Base-by-base conservation (phyloP, 768 basidiomycete genomes). In the Kwoniella dejecticola region DNA sequence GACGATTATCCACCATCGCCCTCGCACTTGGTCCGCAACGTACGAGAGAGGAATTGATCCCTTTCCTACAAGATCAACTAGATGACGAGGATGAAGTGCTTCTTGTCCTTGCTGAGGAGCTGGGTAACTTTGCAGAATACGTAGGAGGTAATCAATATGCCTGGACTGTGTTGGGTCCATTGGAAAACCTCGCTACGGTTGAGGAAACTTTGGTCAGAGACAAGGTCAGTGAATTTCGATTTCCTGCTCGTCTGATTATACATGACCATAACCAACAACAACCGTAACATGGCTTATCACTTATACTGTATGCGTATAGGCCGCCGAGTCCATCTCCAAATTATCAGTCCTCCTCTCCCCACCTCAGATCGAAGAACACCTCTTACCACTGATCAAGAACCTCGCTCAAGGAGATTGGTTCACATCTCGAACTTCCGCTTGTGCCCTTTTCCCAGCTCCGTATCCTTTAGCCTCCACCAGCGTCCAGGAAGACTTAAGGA, bases 71-170 rank as follows among this genome's bases (percentile, higher is more conserved):
- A 81, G 95, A 99, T 75, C 94, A 92, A n/a, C 87, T 99, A 68
- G 96, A 99, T 79, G 96, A 99, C 74, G 96, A 99, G 80, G 96
- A 99, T 79, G 96, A 99, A 75, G 94, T 99, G 29, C 83, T 99
- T 41, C 84, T 99, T 45, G 95, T 94, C 4, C 83, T 99, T 52
- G 92, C 95, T 19, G 95, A 98, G 70, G 96, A 98, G 77, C 82
- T 99, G 21, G 96, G 96, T 41, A 87, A 85, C 75, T 95, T 98
- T 70, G 88, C 92, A 72, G 90, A 98, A 65, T 98, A 96, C 77
- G 85, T 97, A 55, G 96, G 96, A 31, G 96, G 96, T 13, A 84
- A 84, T 26, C 88, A 89, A 62, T 83, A 86, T 68, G 96, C 92
- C 12, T 91, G 96, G 82, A 77, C 91, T 31, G 80, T 98, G 57